Conservation (phyloP, 257 asterid species). For the Haberlea rhodopensis region DNA sequence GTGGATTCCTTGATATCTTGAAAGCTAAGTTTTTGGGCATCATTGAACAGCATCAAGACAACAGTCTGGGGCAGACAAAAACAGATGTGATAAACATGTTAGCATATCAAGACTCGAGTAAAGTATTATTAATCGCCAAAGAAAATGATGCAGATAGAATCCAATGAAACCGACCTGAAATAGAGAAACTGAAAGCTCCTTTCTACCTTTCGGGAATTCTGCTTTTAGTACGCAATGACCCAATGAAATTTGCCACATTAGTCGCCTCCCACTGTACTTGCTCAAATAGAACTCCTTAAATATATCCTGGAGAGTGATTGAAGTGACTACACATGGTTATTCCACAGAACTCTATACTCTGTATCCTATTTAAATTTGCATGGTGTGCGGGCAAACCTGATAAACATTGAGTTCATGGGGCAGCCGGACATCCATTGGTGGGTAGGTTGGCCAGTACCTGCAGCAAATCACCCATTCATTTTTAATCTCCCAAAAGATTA, state of each 20-base stretch:
- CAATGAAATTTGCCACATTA: slow-evolving; percentile 97
- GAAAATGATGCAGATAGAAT: slow-evolving; percentile 1
- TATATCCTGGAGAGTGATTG: slow-evolving; percentile 60
- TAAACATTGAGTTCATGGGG: slow-evolving; percentile 93
- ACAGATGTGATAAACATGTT: slow-evolving; percentile 10
- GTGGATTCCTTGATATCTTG: slow-evolving; percentile 91
- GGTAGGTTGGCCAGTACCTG: slow-evolving; percentile 99
- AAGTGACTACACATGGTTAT: slow-evolving; percentile 2
- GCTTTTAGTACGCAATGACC: slow-evolving; percentile 94
- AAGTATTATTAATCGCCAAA: neutral
- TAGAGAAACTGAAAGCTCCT: slow-evolving; percentile 96
- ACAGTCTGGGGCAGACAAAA: slow-evolving; percentile 59
- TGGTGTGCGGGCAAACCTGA: slow-evolving; percentile 55
- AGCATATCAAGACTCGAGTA: neutral
- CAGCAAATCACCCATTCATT: slow-evolving; percentile 22
- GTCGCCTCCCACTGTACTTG: slow-evolving; percentile 91
- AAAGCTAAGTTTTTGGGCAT: slow-evolving; percentile 75
- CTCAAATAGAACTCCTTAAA: slow-evolving; percentile 92
- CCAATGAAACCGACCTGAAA: slow-evolving; percentile 68
- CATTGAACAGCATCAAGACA: slow-evolving; percentile 90
- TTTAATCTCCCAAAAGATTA: neutral
- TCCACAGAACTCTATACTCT: slow-evolving; percentile 19
- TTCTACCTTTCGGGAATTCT: slow-evolving; percentile 78
- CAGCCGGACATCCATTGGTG: slow-evolving; percentile 95
- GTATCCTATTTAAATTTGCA: slow-evolving; percentile 7